A percentile compares a stretch with the other conserved stretches of the same genome.
Conservation (phyloP, 257 asterid genomes). For the Lavandula angustifolia region DNA sequence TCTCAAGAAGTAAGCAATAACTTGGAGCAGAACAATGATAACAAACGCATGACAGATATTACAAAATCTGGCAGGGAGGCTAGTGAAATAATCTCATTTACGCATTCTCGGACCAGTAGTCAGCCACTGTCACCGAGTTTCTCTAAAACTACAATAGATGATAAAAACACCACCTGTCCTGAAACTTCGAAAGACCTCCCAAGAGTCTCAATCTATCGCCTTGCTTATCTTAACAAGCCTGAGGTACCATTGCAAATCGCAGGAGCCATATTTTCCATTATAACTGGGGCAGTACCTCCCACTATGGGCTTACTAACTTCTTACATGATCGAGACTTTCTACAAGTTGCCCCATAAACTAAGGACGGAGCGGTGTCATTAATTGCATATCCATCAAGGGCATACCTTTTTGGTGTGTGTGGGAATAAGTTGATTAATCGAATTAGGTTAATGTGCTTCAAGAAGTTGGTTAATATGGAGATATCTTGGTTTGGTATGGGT, state of each 20-base stretch:
- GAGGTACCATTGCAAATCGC: conserved; percentile 42
- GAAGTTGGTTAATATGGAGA: conserved; percentile 52
- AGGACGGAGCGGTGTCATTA: conserved; percentile 33
- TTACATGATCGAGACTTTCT: conserved; percentile 38
- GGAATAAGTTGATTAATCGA: conserved; percentile 42
- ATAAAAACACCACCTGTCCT: conserved; percentile 5
- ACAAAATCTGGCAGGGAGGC: conserved; percentile 39
- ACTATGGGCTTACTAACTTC: conserved; percentile 41
- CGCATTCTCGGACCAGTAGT: conserved; percentile 43
- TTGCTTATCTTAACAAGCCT: conserved; percentile 50
- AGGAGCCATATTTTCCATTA: conserved; percentile 38
- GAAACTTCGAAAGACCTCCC: conserved; percentile 33
- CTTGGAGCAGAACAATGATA: conserved; percentile 25
- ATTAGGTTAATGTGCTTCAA: conserved; percentile 48
- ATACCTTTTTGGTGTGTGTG: conserved; percentile 44
- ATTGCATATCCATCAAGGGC: conserved; percentile 36
- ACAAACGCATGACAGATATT: conserved; percentile 32
- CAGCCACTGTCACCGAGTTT: conserved; percentile 29
- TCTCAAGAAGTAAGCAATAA: conserved; percentile 40
- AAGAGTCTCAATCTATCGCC: conserved; percentile 40
- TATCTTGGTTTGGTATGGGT: conserved; percentile 53
- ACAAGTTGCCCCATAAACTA: conserved; percentile 42
- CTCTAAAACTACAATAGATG: conserved; percentile 13
- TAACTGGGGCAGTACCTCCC: conserved; percentile 47
- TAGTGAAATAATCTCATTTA: conserved; percentile 44